Evolutionary conservation across 345 rosid genomes (phyloP).

Genomic region (Geranium rotundifolium): DNA sequence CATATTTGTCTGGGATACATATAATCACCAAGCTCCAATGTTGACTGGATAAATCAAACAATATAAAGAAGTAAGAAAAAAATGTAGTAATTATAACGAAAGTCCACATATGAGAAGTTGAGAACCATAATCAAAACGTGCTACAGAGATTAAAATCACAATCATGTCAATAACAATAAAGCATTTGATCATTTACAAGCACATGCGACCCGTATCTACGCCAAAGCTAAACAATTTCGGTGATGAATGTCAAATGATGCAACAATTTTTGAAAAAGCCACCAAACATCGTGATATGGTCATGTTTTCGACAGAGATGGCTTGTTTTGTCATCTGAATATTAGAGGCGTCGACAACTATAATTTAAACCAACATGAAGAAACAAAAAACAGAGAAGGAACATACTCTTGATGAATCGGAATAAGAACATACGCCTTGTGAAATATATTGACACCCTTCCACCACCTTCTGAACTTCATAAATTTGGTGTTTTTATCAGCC

Average conservation of each 20-base stretch:
- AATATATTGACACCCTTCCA: constrained; percentile 86
- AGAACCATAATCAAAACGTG: background rate
- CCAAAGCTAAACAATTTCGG: too few species aligned
- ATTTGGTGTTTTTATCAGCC: constrained; percentile 42
- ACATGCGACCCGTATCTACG: too few species aligned
- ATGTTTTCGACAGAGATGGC: too few species aligned
- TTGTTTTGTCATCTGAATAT: too few species aligned
- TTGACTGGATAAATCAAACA: constrained; percentile 35
- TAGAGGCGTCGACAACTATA: too few species aligned
- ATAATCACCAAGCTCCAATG: constrained; percentile 97
- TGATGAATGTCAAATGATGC: too few species aligned
- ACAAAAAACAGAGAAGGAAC: constrained; percentile 12
- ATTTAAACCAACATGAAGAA: too few species aligned
- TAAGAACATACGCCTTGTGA: constrained; percentile 70
- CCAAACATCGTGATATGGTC: too few species aligned
- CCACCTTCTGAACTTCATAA: constrained; percentile 88
- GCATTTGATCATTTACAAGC: too few species aligned
- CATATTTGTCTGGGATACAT: constrained; percentile 72
- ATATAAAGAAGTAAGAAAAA: constrained; percentile 10
- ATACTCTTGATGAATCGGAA: constrained; percentile 91
- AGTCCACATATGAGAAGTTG: background rate
- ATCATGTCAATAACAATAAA: too few species aligned
- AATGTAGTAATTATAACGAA: background rate
- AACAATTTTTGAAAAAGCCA: too few species aligned
- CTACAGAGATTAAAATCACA: background rate